Evolutionary conservation across 805 yeast species (phyloP).

Genomic region (Candida verbasci): DNA sequence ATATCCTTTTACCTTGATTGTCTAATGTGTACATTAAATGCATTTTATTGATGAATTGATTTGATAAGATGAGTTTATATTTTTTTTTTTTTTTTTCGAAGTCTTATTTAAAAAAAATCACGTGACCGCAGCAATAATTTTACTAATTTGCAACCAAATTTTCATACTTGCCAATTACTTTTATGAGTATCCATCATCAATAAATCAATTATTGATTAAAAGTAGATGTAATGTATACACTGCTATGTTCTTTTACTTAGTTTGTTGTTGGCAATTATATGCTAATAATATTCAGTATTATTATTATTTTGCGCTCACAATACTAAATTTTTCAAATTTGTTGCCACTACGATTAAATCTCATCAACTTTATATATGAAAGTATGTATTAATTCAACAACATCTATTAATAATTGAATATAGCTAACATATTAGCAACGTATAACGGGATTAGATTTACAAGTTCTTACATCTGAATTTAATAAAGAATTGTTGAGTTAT

Average conservation of each 20-base stretch:
- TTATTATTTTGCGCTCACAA: neutral
- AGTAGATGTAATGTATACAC: too few species aligned
- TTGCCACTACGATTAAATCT: neutral
- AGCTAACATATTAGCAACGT: slow-evolving; percentile 85
- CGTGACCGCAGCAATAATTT: neutral
- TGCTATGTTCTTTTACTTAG: too few species aligned
- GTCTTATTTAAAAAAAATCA: neutral
- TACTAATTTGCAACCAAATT: too few species aligned
- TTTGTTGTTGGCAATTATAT: too few species aligned
- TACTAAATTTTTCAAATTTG: neutral
- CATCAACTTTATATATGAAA: slow-evolving; percentile 4
- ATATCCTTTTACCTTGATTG: slow-evolving; percentile 90
- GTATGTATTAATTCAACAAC: neutral
- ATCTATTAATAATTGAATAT: too few species aligned
- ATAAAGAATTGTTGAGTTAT: slow-evolving; percentile 51
- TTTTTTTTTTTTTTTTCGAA: neutral
- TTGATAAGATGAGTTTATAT: slow-evolving; percentile 4
- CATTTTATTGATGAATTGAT: slow-evolving; percentile 45
- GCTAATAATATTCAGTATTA: too few species aligned
- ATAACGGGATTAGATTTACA: slow-evolving; percentile 79
- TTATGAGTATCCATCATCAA: too few species aligned
- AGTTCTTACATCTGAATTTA: slow-evolving; percentile 64
- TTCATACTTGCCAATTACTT: too few species aligned
- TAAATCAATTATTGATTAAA: too few species aligned
- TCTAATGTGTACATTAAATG: slow-evolving; percentile 98